Evolutionary conservation across 164 flowering plant species (phyloP).

Genomic region (Magnolia sinica): DNA sequence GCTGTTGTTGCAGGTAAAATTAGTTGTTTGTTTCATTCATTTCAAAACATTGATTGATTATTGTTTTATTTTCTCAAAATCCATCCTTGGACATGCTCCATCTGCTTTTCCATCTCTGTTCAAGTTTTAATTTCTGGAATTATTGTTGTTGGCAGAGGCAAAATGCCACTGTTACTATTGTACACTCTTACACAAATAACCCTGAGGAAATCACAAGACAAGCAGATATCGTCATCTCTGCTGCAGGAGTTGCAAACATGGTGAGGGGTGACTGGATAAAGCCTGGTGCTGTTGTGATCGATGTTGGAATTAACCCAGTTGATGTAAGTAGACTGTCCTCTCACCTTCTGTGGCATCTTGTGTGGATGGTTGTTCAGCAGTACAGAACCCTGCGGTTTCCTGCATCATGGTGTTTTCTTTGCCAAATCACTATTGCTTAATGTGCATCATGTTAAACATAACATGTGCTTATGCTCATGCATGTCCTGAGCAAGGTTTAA

Average conservation of each 20-base stretch:
- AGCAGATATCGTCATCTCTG: slow-evolving; percentile 89
- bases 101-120: neutral
- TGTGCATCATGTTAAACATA: no score
- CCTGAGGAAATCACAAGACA: slow-evolving; percentile 78
- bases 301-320: slow-evolving; percentile 92
- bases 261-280: slow-evolving; percentile 94
- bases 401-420: neutral
- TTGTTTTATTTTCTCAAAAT: neutral
- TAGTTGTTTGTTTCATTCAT: neutral
- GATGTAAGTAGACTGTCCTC: slow-evolving; percentile 47
- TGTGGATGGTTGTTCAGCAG: neutral
- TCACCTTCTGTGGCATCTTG: neutral
- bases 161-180: slow-evolving; percentile 84
- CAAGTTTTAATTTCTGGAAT: neutral
- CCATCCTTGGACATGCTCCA: neutral
- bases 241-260: slow-evolving; percentile 85
- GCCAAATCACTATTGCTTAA: neutral
- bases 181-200: slow-evolving; percentile 79
- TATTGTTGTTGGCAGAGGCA: slow-evolving; percentile 56
- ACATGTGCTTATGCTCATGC: neutral
- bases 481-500: neutral
- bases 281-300: slow-evolving; percentile 89
- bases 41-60: neutral
- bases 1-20: slow-evolving; percentile 65
- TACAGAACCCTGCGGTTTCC: neutral